Evolutionary conservation across 495 filamentous ascomycete genomes (phyloP), one percentile per base, ranked within the genome.

Genomic region (Poronia punctata): DNA sequence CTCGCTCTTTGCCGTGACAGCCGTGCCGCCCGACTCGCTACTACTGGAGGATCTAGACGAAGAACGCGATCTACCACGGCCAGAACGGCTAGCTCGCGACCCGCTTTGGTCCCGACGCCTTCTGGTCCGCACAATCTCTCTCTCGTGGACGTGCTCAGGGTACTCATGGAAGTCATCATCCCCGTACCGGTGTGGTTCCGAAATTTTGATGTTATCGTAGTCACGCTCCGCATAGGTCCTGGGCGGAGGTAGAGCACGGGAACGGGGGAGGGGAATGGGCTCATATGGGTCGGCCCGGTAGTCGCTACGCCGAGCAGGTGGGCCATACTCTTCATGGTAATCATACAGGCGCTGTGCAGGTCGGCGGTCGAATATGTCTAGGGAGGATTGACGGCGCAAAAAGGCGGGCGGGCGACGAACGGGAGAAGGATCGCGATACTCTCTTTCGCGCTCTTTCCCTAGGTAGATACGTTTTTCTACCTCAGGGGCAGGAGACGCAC

Each of bases 121-220:
- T 15, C 57, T 58, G 4, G 52, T 54, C 21, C 60, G 60, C 23
- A 76, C 61, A 7, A 71, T 41, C 48, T 74, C 71, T 36, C 62
- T 65, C 52, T 76, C 72, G 4, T 54, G 52, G 20, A 72, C 66
- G 30, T 75, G 66, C 45, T 83, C 79, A 1, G 72, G 70, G 29
- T 71, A 70, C n/a, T 62, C 68, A 30, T 75, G 69, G 46, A 70
- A 83, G 37, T 83, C 75, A 3, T 85, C 81, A 35, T 86, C 82
- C 7, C 76, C 82, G 51, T 77, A 82, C 19, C 65, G 68, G 29
- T 81, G 76, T 2, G 76, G 78, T 36, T 86, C 83, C 1, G 78
- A 72, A 34, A 86, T 74, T 20, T 74, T 68, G 43, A 86, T 83
- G 36, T 86, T 80, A 14, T 72, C 70, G 49, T 54, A 61, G 17